Conservation (phyloP, 768 basidiomycete genomes). For the Lactifluus rugatus region DNA sequence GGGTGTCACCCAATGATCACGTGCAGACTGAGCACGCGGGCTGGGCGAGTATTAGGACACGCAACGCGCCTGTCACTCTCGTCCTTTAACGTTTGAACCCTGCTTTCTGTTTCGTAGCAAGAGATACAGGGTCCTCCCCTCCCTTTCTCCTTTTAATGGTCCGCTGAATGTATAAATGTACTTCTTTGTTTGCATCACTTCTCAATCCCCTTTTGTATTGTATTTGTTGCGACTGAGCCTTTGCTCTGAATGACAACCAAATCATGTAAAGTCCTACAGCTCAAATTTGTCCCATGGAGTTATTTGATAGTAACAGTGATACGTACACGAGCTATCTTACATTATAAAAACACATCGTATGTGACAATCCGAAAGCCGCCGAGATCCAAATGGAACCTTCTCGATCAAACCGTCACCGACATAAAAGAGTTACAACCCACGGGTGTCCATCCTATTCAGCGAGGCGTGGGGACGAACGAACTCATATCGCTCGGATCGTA, state of each 20-base stretch:
- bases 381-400: background rate
- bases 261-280: no score
- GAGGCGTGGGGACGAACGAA: no score
- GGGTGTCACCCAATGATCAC: background rate
- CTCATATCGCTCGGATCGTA: background rate
- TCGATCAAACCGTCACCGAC: background rate
- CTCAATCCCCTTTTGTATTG: background rate
- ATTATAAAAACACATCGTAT: background rate
- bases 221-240: no score
- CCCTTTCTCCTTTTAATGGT: background rate
- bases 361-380: background rate
- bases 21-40: background rate
- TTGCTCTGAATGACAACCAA: no score
- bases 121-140: background rate
- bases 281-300: no score
- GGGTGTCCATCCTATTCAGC: no score
- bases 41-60: background rate
- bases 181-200: background rate
- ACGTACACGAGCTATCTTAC: background rate
- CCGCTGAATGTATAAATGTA: background rate
- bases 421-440: no score
- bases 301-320: background rate
- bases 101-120: background rate
- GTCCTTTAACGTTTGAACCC: background rate
- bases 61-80: background rate